Conservation (phyloP, 2,329 filamentous ascomycete species). For the Cladosporium phlei region DNA sequence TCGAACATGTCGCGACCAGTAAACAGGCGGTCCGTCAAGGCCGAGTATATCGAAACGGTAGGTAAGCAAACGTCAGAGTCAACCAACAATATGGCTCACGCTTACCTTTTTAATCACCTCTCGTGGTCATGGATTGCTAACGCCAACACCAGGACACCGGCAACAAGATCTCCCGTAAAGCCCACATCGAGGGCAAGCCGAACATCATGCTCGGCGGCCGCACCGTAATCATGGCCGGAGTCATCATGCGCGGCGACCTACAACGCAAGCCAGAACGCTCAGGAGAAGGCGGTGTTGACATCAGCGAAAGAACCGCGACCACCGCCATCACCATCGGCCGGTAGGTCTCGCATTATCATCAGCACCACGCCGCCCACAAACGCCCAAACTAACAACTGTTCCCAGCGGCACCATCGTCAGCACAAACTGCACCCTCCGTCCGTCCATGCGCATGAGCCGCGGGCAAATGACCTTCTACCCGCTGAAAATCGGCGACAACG, state of each 20-base stretch:
- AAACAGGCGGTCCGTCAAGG: slow-evolving; percentile 62
- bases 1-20: slow-evolving; percentile 40
- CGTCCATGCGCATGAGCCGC: slow-evolving; percentile 69
- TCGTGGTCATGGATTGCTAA: too few species aligned
- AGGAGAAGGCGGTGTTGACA: slow-evolving; percentile 29
- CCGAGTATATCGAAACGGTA: slow-evolving; percentile 97
- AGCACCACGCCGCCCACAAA: too few species aligned
- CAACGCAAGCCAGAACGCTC: slow-evolving; percentile 37
- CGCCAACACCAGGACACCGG: slow-evolving; percentile 85
- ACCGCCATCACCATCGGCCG: slow-evolving; percentile 74
- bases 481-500: slow-evolving; percentile 88
- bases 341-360: slow-evolving; percentile 9
- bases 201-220: slow-evolving; percentile 95
- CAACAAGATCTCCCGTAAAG: slow-evolving; percentile 94
- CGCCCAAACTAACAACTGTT: not conserved
- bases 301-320: slow-evolving; percentile 19
- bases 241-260: slow-evolving; percentile 89
- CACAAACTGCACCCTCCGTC: slow-evolving; percentile 70
- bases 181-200: slow-evolving; percentile 86
- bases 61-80: slow-evolving; percentile 24
- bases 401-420: slow-evolving; percentile 83
- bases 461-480: slow-evolving; percentile 75
- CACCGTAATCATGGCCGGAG: slow-evolving; percentile 92
- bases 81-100: not conserved
- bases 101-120: too few species aligned